Conservation (phyloP, 257 asterid genomes). For the Ballota nigra region DNA sequence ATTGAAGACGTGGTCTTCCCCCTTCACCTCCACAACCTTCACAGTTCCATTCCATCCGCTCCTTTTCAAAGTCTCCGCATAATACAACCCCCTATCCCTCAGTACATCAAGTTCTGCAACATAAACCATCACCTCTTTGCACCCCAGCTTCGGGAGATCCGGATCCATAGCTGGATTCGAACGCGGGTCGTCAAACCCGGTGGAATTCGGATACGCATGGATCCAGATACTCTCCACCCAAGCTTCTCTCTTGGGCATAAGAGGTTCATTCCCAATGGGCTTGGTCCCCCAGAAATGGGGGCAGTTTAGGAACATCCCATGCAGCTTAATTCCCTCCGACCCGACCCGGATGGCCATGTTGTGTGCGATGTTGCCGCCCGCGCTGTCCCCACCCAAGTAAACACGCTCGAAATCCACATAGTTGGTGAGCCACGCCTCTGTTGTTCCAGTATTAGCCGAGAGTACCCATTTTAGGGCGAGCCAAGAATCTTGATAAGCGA, state of each 20-base stretch:
- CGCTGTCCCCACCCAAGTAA: conserved; percentile 28
- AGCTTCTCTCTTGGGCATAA: neutral
- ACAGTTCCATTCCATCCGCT: conserved; percentile 34
- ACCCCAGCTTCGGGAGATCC: too few species aligned
- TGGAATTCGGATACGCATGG: too few species aligned
- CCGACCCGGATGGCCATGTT: conserved; percentile 46
- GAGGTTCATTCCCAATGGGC: conserved; percentile 29
- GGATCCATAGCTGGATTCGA: too few species aligned
- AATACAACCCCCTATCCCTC: too few species aligned
- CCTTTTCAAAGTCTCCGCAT: neutral
- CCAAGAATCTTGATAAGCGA: conserved; percentile 60
- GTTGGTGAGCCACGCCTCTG: conserved; percentile 43
- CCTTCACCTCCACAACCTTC: conserved; percentile 30
- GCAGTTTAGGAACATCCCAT: conserved; percentile 51
- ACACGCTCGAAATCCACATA: conserved; percentile 44
- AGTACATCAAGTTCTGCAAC: too few species aligned
- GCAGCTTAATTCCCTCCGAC: conserved; percentile 15
- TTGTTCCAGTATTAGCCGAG: neutral
- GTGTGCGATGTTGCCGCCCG: conserved; percentile 57
- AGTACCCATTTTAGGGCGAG: conserved; percentile 50
- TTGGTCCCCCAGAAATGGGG: conserved; percentile 56
- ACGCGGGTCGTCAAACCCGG: too few species aligned
- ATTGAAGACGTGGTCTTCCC: conserved; percentile 31
- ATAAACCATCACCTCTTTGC: too few species aligned
- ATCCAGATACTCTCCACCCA: too few species aligned